Evolutionary conservation across 2,329 filamentous ascomycete genomes (phyloP).

Genomic region (Cladosporium sp.): DNA sequence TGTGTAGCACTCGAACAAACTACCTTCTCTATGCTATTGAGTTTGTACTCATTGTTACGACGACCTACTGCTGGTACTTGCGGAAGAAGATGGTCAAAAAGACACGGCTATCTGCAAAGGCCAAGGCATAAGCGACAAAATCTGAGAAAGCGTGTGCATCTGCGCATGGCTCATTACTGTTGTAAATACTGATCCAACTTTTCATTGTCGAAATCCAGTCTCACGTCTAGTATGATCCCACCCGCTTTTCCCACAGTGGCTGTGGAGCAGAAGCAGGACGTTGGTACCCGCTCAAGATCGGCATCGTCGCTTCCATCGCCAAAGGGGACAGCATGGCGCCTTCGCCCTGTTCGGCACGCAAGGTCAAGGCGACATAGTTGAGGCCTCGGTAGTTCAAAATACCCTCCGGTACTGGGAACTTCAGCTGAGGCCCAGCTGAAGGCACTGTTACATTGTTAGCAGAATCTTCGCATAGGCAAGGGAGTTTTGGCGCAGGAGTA

Average conservation of each 20-base stretch:
- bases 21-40: not conserved
- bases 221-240: constrained; percentile 33
- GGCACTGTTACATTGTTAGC: constrained; percentile 53
- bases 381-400: too few relatives aligned
- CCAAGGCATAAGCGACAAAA: not conserved
- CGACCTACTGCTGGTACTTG: not conserved
- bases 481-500: too few relatives aligned
- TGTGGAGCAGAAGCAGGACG: constrained; percentile 30
- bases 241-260: constrained; percentile 32
- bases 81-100: not conserved
- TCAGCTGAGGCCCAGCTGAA: constrained; percentile 44
- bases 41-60: not conserved
- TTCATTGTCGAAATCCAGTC: not conserved
- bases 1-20: not conserved
- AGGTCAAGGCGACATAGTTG: not conserved
- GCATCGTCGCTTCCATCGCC: constrained; percentile 30
- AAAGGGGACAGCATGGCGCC: constrained; percentile 57
- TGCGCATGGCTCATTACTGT: not conserved
- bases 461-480: too few relatives aligned
- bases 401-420: too few relatives aligned
- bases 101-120: not conserved
- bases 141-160: not conserved
- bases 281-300: constrained; percentile 38
- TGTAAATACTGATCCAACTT: not conserved
- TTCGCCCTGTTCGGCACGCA: constrained; percentile 64